A percentile compares a stretch with the other conserved stretches of the same genome.
These are phyloP conservation scores for Senna siamea DNA, from an alignment of 306 rosid species.

Conservation along the genomic window DNA sequence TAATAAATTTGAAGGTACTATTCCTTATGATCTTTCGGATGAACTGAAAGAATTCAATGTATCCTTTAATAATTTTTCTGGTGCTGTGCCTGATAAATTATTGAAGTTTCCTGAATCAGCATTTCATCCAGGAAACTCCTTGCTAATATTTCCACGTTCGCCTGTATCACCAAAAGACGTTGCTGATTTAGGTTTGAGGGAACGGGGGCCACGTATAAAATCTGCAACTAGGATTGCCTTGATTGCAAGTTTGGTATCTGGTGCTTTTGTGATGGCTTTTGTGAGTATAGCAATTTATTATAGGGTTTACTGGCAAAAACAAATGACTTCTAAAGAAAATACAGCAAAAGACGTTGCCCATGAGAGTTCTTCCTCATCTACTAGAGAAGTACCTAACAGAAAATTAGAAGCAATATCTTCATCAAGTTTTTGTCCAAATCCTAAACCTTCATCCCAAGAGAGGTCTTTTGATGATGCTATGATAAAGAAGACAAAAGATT, in stretches of 20 bases:
- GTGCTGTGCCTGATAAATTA: constrained; percentile 61
- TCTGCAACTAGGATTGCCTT: constrained; percentile 56
- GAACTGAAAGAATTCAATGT: constrained; percentile 59
- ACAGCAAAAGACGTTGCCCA: constrained; percentile 39
- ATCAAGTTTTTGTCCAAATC: neutral
- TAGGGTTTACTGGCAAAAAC: constrained; percentile 43
- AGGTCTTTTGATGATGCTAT: constrained; percentile 40
- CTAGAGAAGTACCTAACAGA: constrained; percentile 42
- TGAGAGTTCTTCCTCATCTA: constrained; percentile 48
- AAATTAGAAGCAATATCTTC: constrained; percentile 44
- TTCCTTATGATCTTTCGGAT: constrained; percentile 67
- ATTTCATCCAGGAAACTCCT: constrained; percentile 77
- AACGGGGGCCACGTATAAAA: constrained; percentile 48
- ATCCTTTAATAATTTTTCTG: constrained; percentile 77
- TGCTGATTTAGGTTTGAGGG: constrained; percentile 39
- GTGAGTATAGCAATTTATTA: constrained; percentile 47
- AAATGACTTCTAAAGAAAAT: constrained; percentile 43
- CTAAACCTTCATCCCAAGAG: constrained; percentile 38
- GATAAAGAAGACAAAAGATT: constrained; percentile 40
- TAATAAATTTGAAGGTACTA: constrained; percentile 65
- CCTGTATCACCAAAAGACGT: constrained; percentile 46
- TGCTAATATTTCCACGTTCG: constrained; percentile 56
- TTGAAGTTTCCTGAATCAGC: constrained; percentile 71
- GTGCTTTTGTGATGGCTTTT: constrained; percentile 53
- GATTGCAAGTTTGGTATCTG: constrained; percentile 59